phyloP scores from a whole-genome alignment of 257 asterid species.

The Solanum phureja region DNA sequence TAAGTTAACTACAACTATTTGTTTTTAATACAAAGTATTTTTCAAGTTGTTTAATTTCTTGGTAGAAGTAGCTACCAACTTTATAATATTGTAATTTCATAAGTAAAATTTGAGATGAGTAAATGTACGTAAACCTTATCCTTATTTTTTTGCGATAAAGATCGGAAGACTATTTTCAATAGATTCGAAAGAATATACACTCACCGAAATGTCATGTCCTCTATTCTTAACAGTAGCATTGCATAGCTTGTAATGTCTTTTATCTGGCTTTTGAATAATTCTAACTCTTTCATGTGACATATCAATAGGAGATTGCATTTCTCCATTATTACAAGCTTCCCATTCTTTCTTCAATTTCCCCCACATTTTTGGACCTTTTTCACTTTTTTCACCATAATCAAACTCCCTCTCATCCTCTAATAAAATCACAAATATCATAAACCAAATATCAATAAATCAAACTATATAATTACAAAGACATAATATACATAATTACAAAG shows the following conservation, averaged over 20 bases:
- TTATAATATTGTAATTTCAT: not conserved
- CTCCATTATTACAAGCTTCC: conserved; percentile 3
- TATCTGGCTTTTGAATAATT: not conserved
- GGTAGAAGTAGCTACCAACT: not conserved
- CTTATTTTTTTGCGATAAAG: fast-evolving
- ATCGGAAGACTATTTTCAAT: fast-evolving
- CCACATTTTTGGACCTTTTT: conserved; percentile 7
- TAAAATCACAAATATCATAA: not conserved
- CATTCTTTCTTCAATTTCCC: conserved; percentile 6
- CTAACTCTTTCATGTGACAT: not conserved
- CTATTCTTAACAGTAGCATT: conserved; percentile 11
- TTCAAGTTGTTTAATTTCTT: not conserved
- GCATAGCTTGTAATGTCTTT: not conserved
- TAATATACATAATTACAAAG: not conserved
- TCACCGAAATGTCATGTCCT: conserved; percentile 9
- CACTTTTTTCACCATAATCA: not conserved
- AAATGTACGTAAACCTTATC: not conserved
- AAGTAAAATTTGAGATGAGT: not conserved
- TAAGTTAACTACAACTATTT: not conserved
- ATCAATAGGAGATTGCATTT: conserved; percentile 9
- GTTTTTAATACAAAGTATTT: not conserved
- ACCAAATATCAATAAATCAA: not conserved
- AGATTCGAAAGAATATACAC: not conserved
- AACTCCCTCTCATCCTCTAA: conserved; percentile 12
- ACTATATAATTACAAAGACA: not conserved